Conservation (phyloP, 108 stramenopile genomes). For the Skeletonema menzelii region DNA sequence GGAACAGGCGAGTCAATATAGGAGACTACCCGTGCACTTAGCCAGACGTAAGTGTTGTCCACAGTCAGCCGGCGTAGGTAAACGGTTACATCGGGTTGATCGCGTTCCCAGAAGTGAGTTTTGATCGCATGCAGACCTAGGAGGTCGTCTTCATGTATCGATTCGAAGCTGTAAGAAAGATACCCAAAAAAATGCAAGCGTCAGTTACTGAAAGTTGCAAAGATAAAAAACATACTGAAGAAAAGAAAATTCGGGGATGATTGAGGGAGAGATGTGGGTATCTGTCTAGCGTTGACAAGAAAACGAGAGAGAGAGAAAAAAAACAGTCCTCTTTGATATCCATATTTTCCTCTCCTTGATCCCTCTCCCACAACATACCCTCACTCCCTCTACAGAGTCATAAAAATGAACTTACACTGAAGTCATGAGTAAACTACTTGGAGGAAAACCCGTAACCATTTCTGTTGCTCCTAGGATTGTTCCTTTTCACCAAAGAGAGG, state of each 20-base stretch:
- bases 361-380: background rate
- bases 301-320: no score
- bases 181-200: background rate
- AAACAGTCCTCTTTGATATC: no score
- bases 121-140: slow-evolving; percentile 76
- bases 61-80: slow-evolving; percentile 66
- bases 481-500: slow-evolving; percentile 42
- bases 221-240: background rate
- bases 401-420: slow-evolving; percentile 57
- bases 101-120: slow-evolving; percentile 83
- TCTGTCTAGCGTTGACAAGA: background rate
- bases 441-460: slow-evolving; percentile 80
- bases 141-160: slow-evolving; percentile 77
- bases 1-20: slow-evolving; percentile 74
- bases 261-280: background rate
- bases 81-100: slow-evolving; percentile 72
- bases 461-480: slow-evolving; percentile 84
- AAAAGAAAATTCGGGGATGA: background rate
- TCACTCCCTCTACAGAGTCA: background rate
- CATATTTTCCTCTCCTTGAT: background rate
- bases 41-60: slow-evolving; percentile 79
- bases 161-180: slow-evolving; percentile 58
- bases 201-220: background rate
- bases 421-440: slow-evolving; percentile 77
- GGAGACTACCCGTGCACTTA: slow-evolving; percentile 68